These are phyloP conservation scores for Coriaria nepalensis DNA, from an alignment of 306 rosid species.

Conservation along the genomic window DNA sequence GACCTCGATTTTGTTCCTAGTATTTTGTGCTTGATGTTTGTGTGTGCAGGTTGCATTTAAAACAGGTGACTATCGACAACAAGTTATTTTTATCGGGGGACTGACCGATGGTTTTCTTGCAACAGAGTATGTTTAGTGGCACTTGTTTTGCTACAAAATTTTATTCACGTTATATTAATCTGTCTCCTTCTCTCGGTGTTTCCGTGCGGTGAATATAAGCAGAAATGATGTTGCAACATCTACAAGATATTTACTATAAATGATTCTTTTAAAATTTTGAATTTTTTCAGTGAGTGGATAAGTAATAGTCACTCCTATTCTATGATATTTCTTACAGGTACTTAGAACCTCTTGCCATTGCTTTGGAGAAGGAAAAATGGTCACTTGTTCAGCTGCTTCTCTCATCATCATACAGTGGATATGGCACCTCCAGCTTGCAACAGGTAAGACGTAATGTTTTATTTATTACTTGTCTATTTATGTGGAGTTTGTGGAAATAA, in stretches of 20 bases:
- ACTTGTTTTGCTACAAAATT: not conserved
- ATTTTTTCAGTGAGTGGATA: not conserved
- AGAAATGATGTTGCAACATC: too few species aligned
- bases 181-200: constrained; percentile 1
- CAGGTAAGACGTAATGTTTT: constrained; percentile 39
- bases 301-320: not conserved
- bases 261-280: not conserved
- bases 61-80: constrained; percentile 78
- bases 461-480: not conserved
- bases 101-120: constrained; percentile 89
- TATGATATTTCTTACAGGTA: constrained; percentile 38
- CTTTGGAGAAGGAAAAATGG: constrained; percentile 88
- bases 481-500: constrained; percentile 7
- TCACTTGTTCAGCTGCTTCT: constrained; percentile 92
- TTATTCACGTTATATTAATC: not conserved
- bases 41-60: constrained; percentile 82
- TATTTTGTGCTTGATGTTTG: not conserved
- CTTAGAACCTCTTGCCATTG: constrained; percentile 93
- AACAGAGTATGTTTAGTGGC: constrained; percentile 44
- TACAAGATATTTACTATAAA: too few species aligned
- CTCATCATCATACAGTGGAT: constrained; percentile 89
- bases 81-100: constrained; percentile 92
- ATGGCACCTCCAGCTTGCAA: constrained; percentile 89
- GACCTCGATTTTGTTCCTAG: not conserved
- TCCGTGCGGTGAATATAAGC: too few species aligned